These are phyloP conservation scores for Linnemannia zychae DNA, from an alignment of 192 early-diverging fungal genomes.

Conservation along the genomic window DNA sequence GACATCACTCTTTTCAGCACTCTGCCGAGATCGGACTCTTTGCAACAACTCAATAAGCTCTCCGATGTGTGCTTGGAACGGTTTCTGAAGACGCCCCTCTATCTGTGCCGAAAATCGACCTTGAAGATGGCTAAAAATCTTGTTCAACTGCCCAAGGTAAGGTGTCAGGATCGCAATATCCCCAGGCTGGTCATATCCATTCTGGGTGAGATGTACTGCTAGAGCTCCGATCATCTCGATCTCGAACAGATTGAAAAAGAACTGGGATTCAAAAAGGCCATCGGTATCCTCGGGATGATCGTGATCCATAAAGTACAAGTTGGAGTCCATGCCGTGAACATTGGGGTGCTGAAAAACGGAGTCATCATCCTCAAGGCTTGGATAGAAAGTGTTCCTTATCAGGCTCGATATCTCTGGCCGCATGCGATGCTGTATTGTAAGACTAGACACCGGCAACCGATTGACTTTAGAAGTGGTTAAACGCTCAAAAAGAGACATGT, in stretches of 20 bases:
- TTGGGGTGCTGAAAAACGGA: constrained; percentile 26
- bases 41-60: neutral
- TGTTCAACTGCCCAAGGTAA: constrained; percentile 60
- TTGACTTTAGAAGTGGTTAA: constrained; percentile 32
- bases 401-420: constrained; percentile 58
- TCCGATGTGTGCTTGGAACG: no score
- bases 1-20: neutral
- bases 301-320: constrained; percentile 64
- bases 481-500: constrained; percentile 64
- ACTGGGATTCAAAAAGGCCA: constrained; percentile 37
- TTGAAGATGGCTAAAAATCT: constrained; percentile 37
- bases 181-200: constrained; percentile 55
- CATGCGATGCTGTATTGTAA: constrained; percentile 64
- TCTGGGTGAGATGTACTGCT: constrained; percentile 53
- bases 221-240: constrained; percentile 60
- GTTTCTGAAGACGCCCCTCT: constrained; percentile 32
- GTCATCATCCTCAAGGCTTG: constrained; percentile 48
- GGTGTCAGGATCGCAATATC: constrained; percentile 66
- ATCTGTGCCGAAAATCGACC: constrained; percentile 10
- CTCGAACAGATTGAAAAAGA: constrained; percentile 59
- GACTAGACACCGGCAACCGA: constrained; percentile 28
- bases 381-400: constrained; percentile 56
- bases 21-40: neutral
- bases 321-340: constrained; percentile 53
- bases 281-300: constrained; percentile 46